Base-by-base conservation (phyloP, 495 filamentous ascomycete genomes). In the Penicillium longicatenatum region DNA sequence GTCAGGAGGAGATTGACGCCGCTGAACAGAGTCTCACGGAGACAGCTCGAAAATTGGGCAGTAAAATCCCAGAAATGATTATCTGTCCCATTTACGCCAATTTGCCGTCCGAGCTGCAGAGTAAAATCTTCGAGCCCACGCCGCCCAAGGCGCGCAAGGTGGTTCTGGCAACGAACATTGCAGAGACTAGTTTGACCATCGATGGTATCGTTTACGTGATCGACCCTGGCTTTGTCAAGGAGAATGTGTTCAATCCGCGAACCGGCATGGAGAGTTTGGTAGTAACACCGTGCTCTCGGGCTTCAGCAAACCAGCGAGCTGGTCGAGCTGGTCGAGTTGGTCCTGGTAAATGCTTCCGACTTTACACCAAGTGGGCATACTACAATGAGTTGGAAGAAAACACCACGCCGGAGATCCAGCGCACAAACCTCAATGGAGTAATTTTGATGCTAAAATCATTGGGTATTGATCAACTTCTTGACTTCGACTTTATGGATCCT, bases 401-500 rank as follows among this genome's bases (percentile, higher is more conserved):
- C 59, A 95, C 95, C 0, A 93, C 89, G 1, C 95, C 95, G 0
- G 94, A 98, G 68, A 98, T 98, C 57, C 92, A 96, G 68, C 84
- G 94, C 10, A 92, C 90, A 0, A 96, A 96, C 56, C 79, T 98
- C 14, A 94, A 87, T 62, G 80, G 84, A 30, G 86, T 95, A 2
- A 91, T 97, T 12, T 78, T 98, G 17, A 83, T 93, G 62, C 78
- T 98, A 10, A 97, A 96, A 68, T 88, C 89, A 1, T 81, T 98
- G 14, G 95, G 95, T 12, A 96, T 98, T 66, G 93, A 97, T 67
- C 88, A 98, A 60, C 83, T 98, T 0, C 82, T 98, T 11, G 87
- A 93, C 41, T 98, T 98, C 62, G 94, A 98, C 65, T 98, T 96
- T 69, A 92, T 98, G 84, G 94, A 98, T 65, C 88, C 93, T 0